Conservation (phyloP, 2,329 filamentous ascomycete species). For the Penicillium sp. region DNA sequence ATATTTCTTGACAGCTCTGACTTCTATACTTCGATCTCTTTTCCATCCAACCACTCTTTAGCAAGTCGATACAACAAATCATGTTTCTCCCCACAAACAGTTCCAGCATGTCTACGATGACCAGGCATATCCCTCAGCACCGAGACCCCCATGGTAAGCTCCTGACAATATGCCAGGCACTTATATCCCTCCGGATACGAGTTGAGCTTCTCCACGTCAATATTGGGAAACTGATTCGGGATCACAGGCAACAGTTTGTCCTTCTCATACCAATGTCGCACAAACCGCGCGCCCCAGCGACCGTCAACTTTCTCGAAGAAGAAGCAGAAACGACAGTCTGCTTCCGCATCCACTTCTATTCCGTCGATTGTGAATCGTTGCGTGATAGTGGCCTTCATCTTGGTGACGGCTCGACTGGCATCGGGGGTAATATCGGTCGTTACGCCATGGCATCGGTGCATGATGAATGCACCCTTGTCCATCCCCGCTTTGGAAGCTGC, state of each 20-base stretch:
- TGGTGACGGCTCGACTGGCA: constrained; percentile 47
- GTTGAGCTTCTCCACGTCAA: constrained; percentile 44
- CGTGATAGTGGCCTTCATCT: constrained; percentile 54
- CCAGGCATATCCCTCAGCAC: constrained; percentile 50
- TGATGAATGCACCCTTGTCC: constrained; percentile 55
- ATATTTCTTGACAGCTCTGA: not conserved
- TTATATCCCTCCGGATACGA: constrained; percentile 48
- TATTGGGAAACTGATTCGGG: constrained; percentile 42
- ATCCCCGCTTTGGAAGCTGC: constrained; percentile 53
- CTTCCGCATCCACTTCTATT: constrained; percentile 48
- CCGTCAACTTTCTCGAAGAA: constrained; percentile 46
- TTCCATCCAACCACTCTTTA: constrained; percentile 49
- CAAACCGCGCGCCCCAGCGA: constrained; percentile 48
- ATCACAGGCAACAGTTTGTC: constrained; percentile 52
- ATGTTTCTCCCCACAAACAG: constrained; percentile 45
- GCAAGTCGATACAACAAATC: constrained; percentile 47
- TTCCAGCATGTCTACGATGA: constrained; percentile 40
- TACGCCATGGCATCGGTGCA: constrained; percentile 53
- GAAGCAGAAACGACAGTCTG: constrained; percentile 50
- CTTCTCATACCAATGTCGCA: constrained; percentile 55
- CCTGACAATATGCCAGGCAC: constrained; percentile 47
- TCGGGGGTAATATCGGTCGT: constrained; percentile 46
- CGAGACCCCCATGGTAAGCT: constrained; percentile 48
- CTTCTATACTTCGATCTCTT: constrained; percentile 27
- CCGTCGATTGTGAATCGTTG: constrained; percentile 49